Evolutionary conservation across 192 early-diverging fungal genomes (phyloP).

Genomic region (Geranomyces michiganensis): DNA sequence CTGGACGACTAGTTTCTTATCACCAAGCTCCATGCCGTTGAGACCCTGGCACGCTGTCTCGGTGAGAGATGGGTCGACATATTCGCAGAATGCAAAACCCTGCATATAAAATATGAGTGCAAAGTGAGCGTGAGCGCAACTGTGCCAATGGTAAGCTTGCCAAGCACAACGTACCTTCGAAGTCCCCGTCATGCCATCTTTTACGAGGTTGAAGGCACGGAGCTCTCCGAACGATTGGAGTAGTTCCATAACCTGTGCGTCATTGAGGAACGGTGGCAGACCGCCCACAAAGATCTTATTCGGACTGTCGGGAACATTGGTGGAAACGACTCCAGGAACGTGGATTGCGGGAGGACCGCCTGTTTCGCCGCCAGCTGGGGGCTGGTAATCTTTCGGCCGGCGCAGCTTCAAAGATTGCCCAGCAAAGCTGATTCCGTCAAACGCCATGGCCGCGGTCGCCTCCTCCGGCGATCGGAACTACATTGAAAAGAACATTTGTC

Average conservation of each 20-base stretch:
- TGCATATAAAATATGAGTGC: slow-evolving; percentile 32
- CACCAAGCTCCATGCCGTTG: slow-evolving; percentile 94
- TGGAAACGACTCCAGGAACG: slow-evolving; percentile 80
- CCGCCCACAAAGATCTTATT: slow-evolving; percentile 96
- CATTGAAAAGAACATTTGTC: not conserved
- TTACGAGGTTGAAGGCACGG: slow-evolving; percentile 90
- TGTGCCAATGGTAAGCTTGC: not conserved
- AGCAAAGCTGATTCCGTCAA: slow-evolving; percentile 90
- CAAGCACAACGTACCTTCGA: slow-evolving; percentile 65
- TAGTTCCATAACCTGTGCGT: slow-evolving; percentile 93
- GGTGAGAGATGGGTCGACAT: slow-evolving; percentile 81
- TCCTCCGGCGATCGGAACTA: slow-evolving; percentile 87
- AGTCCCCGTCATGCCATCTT: slow-evolving; percentile 70
- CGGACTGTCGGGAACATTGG: slow-evolving; percentile 85
- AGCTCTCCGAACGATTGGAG: slow-evolving; percentile 93
- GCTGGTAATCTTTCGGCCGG: slow-evolving; percentile 90
- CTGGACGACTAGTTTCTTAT: slow-evolving; percentile 92
- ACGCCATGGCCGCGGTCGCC: slow-evolving; percentile 86
- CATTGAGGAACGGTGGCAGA: slow-evolving; percentile 82
- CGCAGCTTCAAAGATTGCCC: slow-evolving; percentile 84
- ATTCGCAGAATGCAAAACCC: slow-evolving; percentile 98
- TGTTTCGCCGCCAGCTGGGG: slow-evolving; percentile 52
- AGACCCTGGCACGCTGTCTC: slow-evolving; percentile 94
- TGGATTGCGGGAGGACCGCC: slow-evolving; percentile 61
- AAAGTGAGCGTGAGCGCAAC: not conserved